A percentile compares a stretch with the other conserved stretches of the same genome.
phyloP scores from a whole-genome alignment of 202 grass and related monocot species.

The Carex sylvatica region DNA sequence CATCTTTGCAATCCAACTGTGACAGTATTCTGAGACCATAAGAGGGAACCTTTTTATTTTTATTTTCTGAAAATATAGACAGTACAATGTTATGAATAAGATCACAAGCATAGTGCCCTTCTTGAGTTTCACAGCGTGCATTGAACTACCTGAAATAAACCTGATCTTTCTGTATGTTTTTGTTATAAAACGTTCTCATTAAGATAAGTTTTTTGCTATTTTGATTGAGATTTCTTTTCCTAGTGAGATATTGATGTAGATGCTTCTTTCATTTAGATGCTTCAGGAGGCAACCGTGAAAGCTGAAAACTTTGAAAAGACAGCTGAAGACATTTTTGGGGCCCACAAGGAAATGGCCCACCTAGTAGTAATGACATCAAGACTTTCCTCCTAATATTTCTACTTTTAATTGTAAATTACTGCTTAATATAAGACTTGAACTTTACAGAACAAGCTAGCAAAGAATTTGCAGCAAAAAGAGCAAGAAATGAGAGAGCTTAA shows the following conservation, averaged over 20 bases:
- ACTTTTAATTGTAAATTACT: constrained; percentile 19
- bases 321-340: constrained; percentile 36
- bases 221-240: neutral
- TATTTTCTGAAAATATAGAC: constrained; percentile 3
- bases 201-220: neutral
- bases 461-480: constrained; percentile 39
- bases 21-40: neutral
- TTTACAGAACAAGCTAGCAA: constrained; percentile 40
- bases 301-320: constrained; percentile 34
- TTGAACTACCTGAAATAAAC: neutral
- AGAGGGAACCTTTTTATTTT: neutral
- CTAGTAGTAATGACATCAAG: constrained; percentile 13
- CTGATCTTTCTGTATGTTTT: neutral
- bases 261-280: constrained; percentile 35
- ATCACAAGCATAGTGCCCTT: constrained; percentile 3
- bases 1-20: neutral
- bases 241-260: constrained; percentile 41
- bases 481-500: constrained; percentile 35
- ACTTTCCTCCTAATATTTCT: neutral
- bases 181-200: neutral
- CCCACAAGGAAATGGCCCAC: constrained; percentile 24
- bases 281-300: constrained; percentile 35
- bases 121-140: neutral
- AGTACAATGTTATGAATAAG: constrained; percentile 34
- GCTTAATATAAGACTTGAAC: neutral